Conservation (phyloP, 306 rosid species). For the Styphnolobium japonicum region DNA sequence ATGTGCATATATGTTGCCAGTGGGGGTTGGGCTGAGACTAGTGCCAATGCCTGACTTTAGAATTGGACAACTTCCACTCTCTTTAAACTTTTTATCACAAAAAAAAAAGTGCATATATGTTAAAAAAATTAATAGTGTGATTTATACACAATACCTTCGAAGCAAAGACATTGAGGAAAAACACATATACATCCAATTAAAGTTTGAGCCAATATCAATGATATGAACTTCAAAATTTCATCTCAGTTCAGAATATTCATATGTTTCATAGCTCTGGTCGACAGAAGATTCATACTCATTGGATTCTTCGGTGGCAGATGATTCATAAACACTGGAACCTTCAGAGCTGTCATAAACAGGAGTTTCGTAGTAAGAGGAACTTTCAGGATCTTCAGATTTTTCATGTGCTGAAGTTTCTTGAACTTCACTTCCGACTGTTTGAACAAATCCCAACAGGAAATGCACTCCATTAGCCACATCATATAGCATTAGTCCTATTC, state of each 20-base stretch:
- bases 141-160: neutral
- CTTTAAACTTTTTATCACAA: too few species aligned
- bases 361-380: slow-evolving; percentile 28
- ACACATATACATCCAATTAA: neutral
- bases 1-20: neutral
- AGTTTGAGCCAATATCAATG: neutral
- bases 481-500: slow-evolving; percentile 77
- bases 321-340: slow-evolving; percentile 28
- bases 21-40: too few species aligned
- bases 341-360: slow-evolving; percentile 38
- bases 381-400: slow-evolving; percentile 34
- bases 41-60: too few species aligned
- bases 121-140: neutral
- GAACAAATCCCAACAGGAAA: slow-evolving; percentile 46
- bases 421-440: slow-evolving; percentile 44
- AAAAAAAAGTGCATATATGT: neutral
- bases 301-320: slow-evolving; percentile 38
- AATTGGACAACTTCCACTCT: too few species aligned
- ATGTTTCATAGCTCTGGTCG: slow-evolving; percentile 34
- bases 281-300: slow-evolving; percentile 31
- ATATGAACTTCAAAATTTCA: slow-evolving; percentile 20
- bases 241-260: slow-evolving; percentile 54
- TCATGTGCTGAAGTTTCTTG: slow-evolving; percentile 17
- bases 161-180: neutral
- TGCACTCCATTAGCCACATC: slow-evolving; percentile 76